Conservation (phyloP, 2,329 filamentous ascomycete species). For the Cytospora piceae region DNA sequence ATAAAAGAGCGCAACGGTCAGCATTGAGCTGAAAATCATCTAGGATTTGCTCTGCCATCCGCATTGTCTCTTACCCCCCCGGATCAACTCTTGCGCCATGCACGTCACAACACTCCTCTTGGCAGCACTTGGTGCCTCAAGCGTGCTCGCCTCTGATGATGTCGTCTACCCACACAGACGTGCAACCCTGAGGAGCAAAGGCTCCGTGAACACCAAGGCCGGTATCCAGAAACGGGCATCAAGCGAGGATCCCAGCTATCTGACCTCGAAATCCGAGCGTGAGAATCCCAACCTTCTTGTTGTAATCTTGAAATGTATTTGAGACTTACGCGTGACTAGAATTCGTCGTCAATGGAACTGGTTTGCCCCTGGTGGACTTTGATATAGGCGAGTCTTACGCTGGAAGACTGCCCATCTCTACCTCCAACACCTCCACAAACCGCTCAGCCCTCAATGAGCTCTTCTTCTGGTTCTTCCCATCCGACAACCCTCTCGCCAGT, state of each 20-base stretch:
- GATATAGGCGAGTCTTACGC: constrained; percentile 70
- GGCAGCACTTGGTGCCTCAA: constrained; percentile 2
- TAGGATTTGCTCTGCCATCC: not conserved
- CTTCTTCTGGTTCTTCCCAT: constrained; percentile 72
- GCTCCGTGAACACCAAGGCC: not conserved
- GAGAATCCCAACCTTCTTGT: not conserved
- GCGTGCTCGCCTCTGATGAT: not conserved
- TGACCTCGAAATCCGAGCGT: constrained; percentile 25
- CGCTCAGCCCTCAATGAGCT: constrained; percentile 48
- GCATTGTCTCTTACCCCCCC: not conserved
- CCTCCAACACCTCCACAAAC: constrained; percentile 39
- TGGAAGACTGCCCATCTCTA: constrained; percentile 63
- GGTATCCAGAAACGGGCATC: constrained; percentile 1
- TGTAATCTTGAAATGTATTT: accelerated
- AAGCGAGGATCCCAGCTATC: constrained; percentile 5
- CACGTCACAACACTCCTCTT: constrained; percentile 6
- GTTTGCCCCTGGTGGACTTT: constrained; percentile 70
- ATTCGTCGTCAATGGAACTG: constrained; percentile 66
- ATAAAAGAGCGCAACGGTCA: not conserved
- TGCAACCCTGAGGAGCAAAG: not conserved
- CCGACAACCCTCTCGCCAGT: constrained; percentile 50
- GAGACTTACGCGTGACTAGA: constrained; percentile 41
- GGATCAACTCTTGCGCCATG: not conserved
- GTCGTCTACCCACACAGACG: constrained; percentile 3
- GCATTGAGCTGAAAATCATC: not conserved